Conservation (phyloP, 441 rosid genomes). For the Manihot esculenta region DNA sequence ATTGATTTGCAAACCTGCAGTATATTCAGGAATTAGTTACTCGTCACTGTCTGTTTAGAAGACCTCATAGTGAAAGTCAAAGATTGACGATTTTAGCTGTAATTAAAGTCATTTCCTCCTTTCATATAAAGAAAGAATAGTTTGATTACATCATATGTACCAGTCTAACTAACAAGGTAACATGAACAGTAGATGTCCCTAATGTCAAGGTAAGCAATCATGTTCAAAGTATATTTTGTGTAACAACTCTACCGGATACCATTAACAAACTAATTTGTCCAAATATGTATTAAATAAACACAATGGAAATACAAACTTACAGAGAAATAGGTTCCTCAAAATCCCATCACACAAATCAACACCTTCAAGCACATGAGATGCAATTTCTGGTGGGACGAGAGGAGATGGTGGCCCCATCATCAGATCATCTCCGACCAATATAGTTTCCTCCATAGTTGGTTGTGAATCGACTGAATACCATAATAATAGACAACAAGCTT, state of each 20-base stretch:
- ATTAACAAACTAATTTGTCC: not conserved
- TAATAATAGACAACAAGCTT: conserved; percentile 17
- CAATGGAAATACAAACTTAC: conserved; percentile 45
- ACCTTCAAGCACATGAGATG: conserved; percentile 89
- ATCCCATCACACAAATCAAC: conserved; percentile 81
- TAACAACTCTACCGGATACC: not conserved
- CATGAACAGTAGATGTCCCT: not conserved
- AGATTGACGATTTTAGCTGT: not conserved
- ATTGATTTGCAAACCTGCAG: conserved; percentile 79
- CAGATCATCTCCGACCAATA: conserved; percentile 88
- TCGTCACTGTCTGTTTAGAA: not conserved
- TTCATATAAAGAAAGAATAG: not conserved
- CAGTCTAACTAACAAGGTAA: not conserved
- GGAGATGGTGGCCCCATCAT: conserved; percentile 97
- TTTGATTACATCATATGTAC: not conserved
- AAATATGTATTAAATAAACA: not conserved
- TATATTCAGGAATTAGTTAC: conserved; percentile 15
- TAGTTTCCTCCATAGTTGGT: conserved; percentile 93
- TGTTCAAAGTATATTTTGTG: not conserved
- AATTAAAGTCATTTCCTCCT: not conserved
- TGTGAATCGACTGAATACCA: conserved; percentile 78
- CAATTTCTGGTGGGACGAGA: conserved; percentile 83
- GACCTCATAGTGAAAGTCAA: not conserved
- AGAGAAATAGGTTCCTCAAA: conserved; percentile 75
- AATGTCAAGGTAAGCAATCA: not conserved